Evolutionary conservation across 371 early-diverging fungal species (phyloP), one percentile per base, ranked within the genome.

Genomic region (Circinella minor): DNA sequence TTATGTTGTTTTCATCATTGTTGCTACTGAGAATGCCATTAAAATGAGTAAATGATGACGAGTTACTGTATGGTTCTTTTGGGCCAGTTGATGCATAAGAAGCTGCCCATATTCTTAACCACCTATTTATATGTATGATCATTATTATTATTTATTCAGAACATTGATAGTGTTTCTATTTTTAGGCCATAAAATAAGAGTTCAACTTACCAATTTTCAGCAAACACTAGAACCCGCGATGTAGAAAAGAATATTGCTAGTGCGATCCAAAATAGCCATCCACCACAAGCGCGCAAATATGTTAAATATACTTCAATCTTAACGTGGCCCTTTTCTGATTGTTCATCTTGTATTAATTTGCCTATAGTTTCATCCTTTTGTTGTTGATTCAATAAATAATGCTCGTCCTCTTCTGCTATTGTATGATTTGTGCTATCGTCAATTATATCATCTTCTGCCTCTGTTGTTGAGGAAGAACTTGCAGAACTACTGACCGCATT

Each of bases 221-320:
- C 80, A 71, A 91, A 76, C 27, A 74, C 70, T 10, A 89, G 69
- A 1, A 74, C n/a, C 47, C 89, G 77, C 10, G 81, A 74, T n/a
- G 85, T 60, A 36, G 86, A 65, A 63, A 88, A 83, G n/a, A 86
- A 63, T 17, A 83, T 38, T 0, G 84, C 66, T 5, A 87, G 38
- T 18, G 81, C 63, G 3, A 74, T 38, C 84, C 89, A 89, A 74
- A 83, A 89, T 4, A 74, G 38, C 75, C 74, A 81, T 0, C 94
- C 92, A 63, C 94, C 94, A 51, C 89, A 85, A 0, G 92, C 91
- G 18, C 69, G 63, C 27, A 92, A 81, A 64, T 92, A 94, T 4
- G 81, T 80, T 47, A 68, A 66, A 69, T 94, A 92, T 13, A 90
- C 86, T 17, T 82, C 66, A 70, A 82, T 77, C 6, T 86, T 77